These are phyloP conservation scores for Linnemannia exigua DNA, from an alignment of 192 early-diverging fungal species.

Conservation along the genomic window DNA sequence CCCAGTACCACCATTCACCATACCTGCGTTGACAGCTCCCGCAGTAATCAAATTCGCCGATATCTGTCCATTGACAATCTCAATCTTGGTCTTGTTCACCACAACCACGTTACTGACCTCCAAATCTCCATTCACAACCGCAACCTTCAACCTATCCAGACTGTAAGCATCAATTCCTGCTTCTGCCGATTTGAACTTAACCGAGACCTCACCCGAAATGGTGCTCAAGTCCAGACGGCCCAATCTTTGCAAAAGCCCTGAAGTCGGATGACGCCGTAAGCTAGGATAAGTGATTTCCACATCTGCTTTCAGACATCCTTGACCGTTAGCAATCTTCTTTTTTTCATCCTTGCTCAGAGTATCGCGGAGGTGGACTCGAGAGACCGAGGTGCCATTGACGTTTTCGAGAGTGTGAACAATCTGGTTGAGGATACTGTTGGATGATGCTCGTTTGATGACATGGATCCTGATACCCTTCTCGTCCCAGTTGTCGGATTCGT, in stretches of 20 bases:
- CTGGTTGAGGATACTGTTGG: not conserved
- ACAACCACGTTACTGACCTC: not conserved
- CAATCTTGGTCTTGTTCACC: not conserved
- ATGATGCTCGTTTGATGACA: not conserved
- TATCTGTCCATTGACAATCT: conserved; percentile 19
- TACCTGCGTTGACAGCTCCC: conserved; percentile 5
- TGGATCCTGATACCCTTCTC: not conserved
- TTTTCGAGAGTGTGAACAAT: not conserved
- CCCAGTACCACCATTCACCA: conserved; percentile 17
- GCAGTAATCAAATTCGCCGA: conserved; percentile 8
- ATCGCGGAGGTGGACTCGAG: conserved; percentile 3
- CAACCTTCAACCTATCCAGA: not conserved
- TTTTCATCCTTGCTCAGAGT: conserved; percentile 3
- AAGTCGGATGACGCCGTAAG: not conserved
- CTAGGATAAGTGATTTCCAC: conserved; percentile 31
- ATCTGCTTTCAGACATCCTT: conserved; percentile 11
- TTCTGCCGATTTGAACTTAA: not conserved
- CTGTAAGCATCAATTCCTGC: not conserved
- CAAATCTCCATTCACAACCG: conserved; percentile 1
- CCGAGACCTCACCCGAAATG: not conserved
- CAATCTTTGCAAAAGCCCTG: not conserved
- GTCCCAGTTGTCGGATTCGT: not conserved
- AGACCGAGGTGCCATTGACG: not conserved
- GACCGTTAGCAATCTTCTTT: not conserved
- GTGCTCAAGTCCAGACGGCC: not conserved